Evolutionary conservation across 192 early-diverging fungal species (phyloP).

Genomic region (Coemansia sp.): DNA sequence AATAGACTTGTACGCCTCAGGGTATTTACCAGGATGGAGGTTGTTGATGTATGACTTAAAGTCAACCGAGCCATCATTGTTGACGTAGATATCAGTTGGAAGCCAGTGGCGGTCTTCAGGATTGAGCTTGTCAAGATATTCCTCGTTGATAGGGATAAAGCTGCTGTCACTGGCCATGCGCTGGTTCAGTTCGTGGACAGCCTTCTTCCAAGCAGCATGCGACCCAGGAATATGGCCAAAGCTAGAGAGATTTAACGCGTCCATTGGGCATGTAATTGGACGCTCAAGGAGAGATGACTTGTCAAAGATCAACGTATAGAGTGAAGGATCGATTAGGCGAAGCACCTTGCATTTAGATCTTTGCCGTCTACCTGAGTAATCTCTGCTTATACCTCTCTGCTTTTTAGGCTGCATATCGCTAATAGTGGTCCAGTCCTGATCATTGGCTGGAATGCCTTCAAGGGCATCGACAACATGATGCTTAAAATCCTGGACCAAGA

Average conservation of each 20-base stretch:
- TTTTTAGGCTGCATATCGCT: too few relatives aligned
- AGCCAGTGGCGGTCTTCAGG: not conserved
- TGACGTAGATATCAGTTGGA: not conserved
- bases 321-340: not conserved
- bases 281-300: not conserved
- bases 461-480: not conserved
- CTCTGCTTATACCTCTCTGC: too few relatives aligned
- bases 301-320: not conserved
- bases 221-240: not conserved
- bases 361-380: not conserved
- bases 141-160: constrained; percentile 2
- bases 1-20: not conserved
- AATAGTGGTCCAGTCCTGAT: too few relatives aligned
- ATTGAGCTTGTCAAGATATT: not conserved
- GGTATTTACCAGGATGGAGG: not conserved
- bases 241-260: not conserved
- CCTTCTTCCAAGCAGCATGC: not conserved
- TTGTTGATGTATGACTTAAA: constrained; percentile 2
- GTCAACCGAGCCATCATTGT: not conserved
- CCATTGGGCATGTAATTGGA: not conserved
- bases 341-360: not conserved
- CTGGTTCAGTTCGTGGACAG: not conserved
- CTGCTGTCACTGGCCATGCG: not conserved
- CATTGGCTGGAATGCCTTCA: not conserved
- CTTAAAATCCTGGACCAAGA: not conserved